Evolutionary conservation across 257 asterid genomes (phyloP).

Genomic region (Capsicum pubescens): DNA sequence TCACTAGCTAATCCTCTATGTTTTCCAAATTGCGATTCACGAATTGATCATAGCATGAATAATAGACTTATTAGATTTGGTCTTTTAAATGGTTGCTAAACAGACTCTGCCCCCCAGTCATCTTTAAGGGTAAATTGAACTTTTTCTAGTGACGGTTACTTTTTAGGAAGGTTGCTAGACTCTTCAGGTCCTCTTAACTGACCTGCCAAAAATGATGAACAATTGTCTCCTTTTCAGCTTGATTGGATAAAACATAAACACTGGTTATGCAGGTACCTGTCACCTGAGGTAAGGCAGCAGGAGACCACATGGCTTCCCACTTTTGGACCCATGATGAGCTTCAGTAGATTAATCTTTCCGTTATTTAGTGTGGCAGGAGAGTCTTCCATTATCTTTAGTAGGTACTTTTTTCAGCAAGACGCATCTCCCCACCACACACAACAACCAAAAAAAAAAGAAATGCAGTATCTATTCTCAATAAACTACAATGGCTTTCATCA

Average conservation of each 20-base stretch:
- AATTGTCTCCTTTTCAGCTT: background rate
- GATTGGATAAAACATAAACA: conserved; percentile 12
- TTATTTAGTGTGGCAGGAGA: background rate
- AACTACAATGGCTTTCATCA: background rate
- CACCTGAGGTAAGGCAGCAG: conserved; percentile 3
- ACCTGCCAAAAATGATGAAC: background rate
- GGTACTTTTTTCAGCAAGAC: background rate
- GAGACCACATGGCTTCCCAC: conserved; percentile 24
- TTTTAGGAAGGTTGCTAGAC: conserved; percentile 4
- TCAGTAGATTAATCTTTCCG: background rate
- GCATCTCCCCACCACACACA: background rate
- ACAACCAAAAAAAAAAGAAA: background rate
- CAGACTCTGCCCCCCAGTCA: background rate
- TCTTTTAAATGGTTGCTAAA: background rate
- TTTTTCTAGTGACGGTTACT: background rate
- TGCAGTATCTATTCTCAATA: background rate
- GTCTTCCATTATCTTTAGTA: background rate
- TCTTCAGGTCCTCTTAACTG: conserved; percentile 7
- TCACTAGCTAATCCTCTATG: background rate
- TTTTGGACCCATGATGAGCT: background rate
- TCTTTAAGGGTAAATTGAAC: background rate
- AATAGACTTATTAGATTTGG: background rate
- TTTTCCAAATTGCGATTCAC: background rate
- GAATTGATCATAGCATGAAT: background rate
- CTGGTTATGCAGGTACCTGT: background rate